Evolutionary conservation across 495 filamentous ascomycete genomes (phyloP).

Genomic region (Trichoderma orchidacearum): DNA sequence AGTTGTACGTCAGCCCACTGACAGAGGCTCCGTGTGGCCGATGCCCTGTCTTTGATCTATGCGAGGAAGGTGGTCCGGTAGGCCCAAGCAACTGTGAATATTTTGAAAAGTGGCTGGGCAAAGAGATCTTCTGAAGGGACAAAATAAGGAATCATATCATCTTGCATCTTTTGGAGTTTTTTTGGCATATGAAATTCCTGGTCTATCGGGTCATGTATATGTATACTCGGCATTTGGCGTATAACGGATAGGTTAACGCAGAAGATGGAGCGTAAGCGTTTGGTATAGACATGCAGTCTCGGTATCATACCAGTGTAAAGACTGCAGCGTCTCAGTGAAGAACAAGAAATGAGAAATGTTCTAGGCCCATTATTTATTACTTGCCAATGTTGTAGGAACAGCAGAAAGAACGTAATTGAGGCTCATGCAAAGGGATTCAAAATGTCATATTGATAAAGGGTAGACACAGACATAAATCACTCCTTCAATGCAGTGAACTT

Average conservation of each 20-base stretch:
- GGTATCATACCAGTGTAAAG: no score
- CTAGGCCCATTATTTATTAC: no score
- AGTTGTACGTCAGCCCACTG: constrained; percentile 43
- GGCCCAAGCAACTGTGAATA: constrained; percentile 86
- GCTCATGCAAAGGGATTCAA: no score
- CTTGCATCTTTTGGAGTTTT: neutral
- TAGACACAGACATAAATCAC: no score
- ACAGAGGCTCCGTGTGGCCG: constrained; percentile 81
- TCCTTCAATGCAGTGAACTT: neutral
- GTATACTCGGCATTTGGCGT: neutral
- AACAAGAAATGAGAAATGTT: no score
- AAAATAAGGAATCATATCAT: neutral
- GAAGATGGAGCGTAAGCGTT: neutral
- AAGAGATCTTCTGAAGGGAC: constrained; percentile 5
- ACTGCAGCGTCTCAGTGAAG: no score
- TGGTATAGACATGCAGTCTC: no score
- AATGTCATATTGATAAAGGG: no score
- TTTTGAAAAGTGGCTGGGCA: constrained; percentile 65
- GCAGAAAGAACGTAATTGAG: no score
- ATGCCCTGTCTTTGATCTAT: constrained; percentile 90
- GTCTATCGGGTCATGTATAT: neutral
- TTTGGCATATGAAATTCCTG: neutral
- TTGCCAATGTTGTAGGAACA: no score
- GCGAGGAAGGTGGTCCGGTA: constrained; percentile 75
- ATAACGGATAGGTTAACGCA: neutral